Base-by-base conservation (phyloP, 371 early-diverging fungal genomes). In the Actinomucor elegans region DNA sequence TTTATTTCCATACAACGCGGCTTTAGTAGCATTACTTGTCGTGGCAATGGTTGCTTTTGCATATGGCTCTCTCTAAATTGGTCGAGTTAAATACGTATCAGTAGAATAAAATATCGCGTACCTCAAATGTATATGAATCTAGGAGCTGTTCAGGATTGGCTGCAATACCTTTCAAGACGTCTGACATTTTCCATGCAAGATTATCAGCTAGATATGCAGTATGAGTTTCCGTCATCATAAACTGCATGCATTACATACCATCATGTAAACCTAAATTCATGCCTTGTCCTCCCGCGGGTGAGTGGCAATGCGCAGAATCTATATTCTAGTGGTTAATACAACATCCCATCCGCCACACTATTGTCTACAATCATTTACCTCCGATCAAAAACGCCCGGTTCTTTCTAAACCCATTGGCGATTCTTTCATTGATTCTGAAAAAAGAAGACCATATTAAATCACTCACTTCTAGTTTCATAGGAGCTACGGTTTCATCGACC, bases 281-380 rank as follows among this genome's bases (percentile, higher is more conserved):
- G 1, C 75, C 75, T 41, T 66, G 73, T 7, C 64, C 60, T 26
- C 66, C 71, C 14, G 52, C 55, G 18, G 75, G 75, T 0, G 68
- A 66, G 28, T 69, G 70, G 20, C 75, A 75, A 40, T 75, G 76
- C 0, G 73, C 71, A 44, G 77, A 57, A 57, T 76, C 77, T 63
- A 40, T n/a, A 15, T 15, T 3, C n/a, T n/a, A n/a, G n/a, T n/a
- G n/a, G n/a, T n/a, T n/a, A n/a, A n/a, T n/a, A n/a, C n/a, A n/a
- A n/a, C n/a, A n/a, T n/a, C n/a, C n/a, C n/a, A n/a, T n/a, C n/a
- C n/a, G n/a, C n/a, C n/a, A n/a, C n/a, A n/a, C n/a, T n/a, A n/a
- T n/a, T 20, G n/a, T 31, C 18, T n/a, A 24, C 12, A 4, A 33
- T 14, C 7, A 18, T 17, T 21, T 64, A 75, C 76, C 76, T 56